phyloP scores from a whole-genome alignment of 106 monocot genomes.

The Apostasia ramifera region DNA sequence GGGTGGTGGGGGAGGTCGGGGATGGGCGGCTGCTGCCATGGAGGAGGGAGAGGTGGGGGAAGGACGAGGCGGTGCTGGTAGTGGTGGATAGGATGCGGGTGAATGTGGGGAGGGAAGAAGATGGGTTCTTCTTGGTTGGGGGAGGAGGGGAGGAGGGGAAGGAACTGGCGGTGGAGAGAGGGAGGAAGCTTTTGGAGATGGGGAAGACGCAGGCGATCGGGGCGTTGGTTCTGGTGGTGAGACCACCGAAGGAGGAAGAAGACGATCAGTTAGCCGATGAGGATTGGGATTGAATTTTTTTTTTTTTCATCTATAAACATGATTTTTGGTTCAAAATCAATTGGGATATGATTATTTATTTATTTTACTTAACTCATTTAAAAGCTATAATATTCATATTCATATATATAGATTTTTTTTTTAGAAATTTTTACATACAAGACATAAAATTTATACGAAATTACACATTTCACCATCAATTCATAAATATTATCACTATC shows the following conservation, averaged over 20 bases:
- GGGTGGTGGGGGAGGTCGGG: slow-evolving; percentile 51
- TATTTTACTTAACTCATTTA: too few species aligned
- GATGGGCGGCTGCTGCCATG: slow-evolving; percentile 60
- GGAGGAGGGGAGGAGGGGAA: slow-evolving; percentile 19
- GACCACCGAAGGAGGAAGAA: slow-evolving; percentile 57
- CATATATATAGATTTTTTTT: too few species aligned
- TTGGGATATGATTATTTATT: too few species aligned
- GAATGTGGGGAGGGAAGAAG: slow-evolving; percentile 34
- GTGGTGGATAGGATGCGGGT: slow-evolving; percentile 45
- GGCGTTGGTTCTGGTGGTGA: slow-evolving; percentile 63
- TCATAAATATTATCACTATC: too few species aligned
- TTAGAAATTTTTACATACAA: too few species aligned
- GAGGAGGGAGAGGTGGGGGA: slow-evolving; percentile 23
- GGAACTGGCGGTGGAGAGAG: slow-evolving; percentile 64
- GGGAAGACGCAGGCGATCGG: slow-evolving; percentile 39
- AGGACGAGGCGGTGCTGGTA: slow-evolving; percentile 61
- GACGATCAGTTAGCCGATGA: slow-evolving; percentile 35
- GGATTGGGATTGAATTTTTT: slow-evolving; percentile 45
- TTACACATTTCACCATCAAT: too few species aligned
- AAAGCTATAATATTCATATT: too few species aligned
- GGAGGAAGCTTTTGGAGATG: slow-evolving; percentile 31
- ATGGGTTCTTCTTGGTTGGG: slow-evolving; percentile 43
- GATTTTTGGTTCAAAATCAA: not conserved
- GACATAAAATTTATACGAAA: too few species aligned
- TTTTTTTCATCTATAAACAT: not conserved